Evolutionary conservation across 192 early-diverging fungal species (phyloP), one percentile per base, ranked within the genome.

Genomic region (Coemansia sp.): DNA sequence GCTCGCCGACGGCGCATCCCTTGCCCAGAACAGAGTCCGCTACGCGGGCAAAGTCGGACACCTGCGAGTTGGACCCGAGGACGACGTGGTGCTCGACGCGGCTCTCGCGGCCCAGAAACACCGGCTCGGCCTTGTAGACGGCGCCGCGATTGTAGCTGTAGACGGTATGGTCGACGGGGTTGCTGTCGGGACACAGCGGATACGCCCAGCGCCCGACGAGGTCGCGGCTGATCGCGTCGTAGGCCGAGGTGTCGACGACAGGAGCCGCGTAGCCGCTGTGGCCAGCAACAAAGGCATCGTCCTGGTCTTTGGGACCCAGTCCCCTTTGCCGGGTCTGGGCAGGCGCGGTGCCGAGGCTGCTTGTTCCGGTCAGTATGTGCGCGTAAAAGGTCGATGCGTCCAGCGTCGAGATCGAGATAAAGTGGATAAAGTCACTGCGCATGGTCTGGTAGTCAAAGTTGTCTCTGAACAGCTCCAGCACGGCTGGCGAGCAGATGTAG

Each of bases 391-490:
- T 90, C 69, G 94, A 91, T 13, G 84, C 85, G 34, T 95, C 74
- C 55, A 97, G 75, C 61, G 95, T 93, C 8, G 93, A 94, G 57
- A 88, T 89, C 56, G 97, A 67, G 61, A 96, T 93, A 24, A 93
- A 93, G 27, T 87, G 83, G 36, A 97, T 86, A 78, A 98, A 98
- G 76, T 98, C 90, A 23, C 82, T 80, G 22, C 93, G 85, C 49
- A 97, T 83, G 54, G 89, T 86, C 73, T 96, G 94, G 77, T 93
- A 98, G 82, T 98, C 97, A 83, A 97, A 97, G 82, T 97, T 97
- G 68, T 98, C 95, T 9, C 89, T 92, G 64, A 97, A 97, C 56
- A 96, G 82, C 1, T 93, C 86, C 23, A 92, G 89, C 5, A 95
- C 92, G 55, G 94, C 93, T 6, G 92, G 84, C 13, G 93, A 90